These are phyloP conservation scores for Elongisporangium undulatum DNA, from an alignment of 352 stramenopile genomes.

Conservation along the genomic window DNA sequence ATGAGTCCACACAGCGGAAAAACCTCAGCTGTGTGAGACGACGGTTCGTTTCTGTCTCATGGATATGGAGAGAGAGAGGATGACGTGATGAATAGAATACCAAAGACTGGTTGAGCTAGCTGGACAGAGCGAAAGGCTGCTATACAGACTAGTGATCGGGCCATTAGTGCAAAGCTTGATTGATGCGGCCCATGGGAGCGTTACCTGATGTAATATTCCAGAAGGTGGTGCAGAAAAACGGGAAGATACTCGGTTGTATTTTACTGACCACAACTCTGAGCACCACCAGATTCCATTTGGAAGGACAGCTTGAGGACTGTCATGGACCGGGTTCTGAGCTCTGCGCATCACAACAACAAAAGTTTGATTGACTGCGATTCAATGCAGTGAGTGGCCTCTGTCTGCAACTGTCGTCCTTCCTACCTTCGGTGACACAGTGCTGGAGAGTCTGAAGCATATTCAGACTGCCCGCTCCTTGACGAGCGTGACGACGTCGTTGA, in stretches of 20 bases:
- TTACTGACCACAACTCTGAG: background rate
- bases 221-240: background rate
- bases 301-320: slow-evolving; percentile 98
- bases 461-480: slow-evolving; percentile 95
- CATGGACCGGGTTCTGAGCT: slow-evolving; percentile 91
- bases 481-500: slow-evolving; percentile 94
- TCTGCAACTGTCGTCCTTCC: too few relatives aligned
- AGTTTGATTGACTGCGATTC: slow-evolving; percentile 1
- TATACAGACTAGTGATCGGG: too few relatives aligned
- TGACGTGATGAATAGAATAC: background rate
- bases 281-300: slow-evolving; percentile 75
- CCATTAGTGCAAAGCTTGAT: too few relatives aligned
- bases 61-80: background rate
- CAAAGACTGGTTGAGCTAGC: too few relatives aligned
- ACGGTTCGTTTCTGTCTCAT: background rate
- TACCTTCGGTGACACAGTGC: slow-evolving; percentile 96
- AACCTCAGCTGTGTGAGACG: background rate
- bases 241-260: background rate
- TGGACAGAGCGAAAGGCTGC: too few relatives aligned
- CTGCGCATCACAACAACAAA: slow-evolving; percentile 16
- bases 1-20: background rate
- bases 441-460: slow-evolving; percentile 98
- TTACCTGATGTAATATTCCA: background rate
- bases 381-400: too few relatives aligned
- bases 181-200: too few relatives aligned